phyloP scores from a whole-genome alignment of 768 basidiomycete genomes.

The Dictyophora rubrovolvata region DNA sequence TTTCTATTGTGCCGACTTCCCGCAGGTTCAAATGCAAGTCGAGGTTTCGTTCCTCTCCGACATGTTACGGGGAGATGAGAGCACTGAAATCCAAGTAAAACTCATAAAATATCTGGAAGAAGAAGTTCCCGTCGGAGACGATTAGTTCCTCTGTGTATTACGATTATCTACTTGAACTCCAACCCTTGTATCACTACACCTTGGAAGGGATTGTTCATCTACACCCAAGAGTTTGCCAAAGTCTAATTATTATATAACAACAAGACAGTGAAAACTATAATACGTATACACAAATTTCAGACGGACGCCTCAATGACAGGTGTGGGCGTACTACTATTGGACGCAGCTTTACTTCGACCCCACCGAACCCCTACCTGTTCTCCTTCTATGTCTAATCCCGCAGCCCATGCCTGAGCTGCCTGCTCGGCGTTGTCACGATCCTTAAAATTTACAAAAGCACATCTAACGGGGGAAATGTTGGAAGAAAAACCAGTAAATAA shows the following conservation, averaged over 20 bases:
- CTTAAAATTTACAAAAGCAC: slow-evolving; percentile 93
- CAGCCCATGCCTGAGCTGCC: slow-evolving; percentile 84
- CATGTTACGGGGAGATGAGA: slow-evolving; percentile 85
- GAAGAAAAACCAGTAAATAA: not conserved
- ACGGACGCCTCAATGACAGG: slow-evolving; percentile 10
- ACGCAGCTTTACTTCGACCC: slow-evolving; percentile 62
- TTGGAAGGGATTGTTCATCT: too few species aligned
- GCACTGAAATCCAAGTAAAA: slow-evolving; percentile 85
- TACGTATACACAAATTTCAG: not conserved
- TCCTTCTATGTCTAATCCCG: slow-evolving; percentile 79
- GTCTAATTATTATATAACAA: not conserved
- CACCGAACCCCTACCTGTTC: slow-evolving; percentile 70
- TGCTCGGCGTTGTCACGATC: slow-evolving; percentile 74
- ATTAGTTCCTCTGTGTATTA: slow-evolving; percentile 30
- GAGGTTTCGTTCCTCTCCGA: slow-evolving; percentile 85
- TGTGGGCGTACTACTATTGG: slow-evolving; percentile 21
- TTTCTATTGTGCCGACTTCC: not conserved
- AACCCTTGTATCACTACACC: not conserved
- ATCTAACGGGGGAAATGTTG: slow-evolving; percentile 34
- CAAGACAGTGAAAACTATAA: not conserved
- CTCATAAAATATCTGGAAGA: slow-evolving; percentile 90
- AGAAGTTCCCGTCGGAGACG: slow-evolving; percentile 88
- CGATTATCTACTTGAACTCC: not conserved
- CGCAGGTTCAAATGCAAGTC: slow-evolving; percentile 91
- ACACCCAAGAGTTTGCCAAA: too few species aligned